Percentiles rank a stretch among this genome's conserved stretches.
phyloP scores from a whole-genome alignment of 768 basidiomycete genomes.

The Astraeus odoratus region DNA sequence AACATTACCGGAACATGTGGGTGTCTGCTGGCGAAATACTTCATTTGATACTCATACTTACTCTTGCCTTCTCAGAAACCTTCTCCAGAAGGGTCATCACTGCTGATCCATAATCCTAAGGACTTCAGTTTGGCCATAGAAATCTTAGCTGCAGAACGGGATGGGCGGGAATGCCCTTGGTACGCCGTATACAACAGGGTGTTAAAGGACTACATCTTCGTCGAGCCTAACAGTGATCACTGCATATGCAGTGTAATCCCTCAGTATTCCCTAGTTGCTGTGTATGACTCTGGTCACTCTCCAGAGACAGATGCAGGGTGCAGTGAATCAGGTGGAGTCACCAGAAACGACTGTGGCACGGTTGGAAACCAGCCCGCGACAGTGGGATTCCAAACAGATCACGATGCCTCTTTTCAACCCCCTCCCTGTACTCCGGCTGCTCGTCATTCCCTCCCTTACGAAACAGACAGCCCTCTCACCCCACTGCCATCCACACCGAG shows the following conservation, averaged over 20 bases:
- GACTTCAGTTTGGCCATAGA: background rate
- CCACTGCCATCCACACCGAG: no score
- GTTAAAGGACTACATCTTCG: background rate
- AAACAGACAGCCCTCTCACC: background rate
- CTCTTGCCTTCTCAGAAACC: no score
- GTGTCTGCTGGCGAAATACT: no score
- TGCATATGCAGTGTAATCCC: background rate
- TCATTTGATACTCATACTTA: no score
- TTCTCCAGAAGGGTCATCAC: no score
- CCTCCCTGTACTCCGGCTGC: background rate
- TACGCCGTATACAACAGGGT: constrained; percentile 1
- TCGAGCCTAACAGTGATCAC: background rate
- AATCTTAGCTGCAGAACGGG: background rate
- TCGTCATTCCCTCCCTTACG: background rate
- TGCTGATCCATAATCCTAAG: background rate
- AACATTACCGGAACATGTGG: no score
- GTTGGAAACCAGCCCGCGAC: no score
- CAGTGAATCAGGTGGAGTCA: no score
- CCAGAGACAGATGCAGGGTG: background rate
- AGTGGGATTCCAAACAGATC: background rate
- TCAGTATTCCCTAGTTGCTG: background rate
- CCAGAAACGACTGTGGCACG: no score
- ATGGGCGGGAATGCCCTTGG: constrained; percentile 2
- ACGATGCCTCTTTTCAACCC: background rate
- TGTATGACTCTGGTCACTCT: background rate